These are phyloP conservation scores for Cystofilobasidium capitatum DNA, from an alignment of 768 basidiomycete species.

Conservation along the genomic window DNA sequence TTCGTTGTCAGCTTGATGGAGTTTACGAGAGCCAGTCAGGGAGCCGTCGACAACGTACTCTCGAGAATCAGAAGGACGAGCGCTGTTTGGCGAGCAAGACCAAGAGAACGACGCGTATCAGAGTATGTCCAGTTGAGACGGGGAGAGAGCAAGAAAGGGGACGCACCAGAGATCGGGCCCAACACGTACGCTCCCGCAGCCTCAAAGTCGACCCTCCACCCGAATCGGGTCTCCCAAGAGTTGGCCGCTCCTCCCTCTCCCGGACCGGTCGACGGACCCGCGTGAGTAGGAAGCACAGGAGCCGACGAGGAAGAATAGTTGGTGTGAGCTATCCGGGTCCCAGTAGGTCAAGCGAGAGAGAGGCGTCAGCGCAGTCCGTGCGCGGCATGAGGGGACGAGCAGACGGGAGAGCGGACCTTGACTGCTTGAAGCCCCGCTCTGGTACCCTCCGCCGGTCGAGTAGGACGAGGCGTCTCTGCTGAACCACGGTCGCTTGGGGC, in stretches of 20 bases:
- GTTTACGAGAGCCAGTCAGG: too few relatives aligned
- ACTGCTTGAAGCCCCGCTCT: conserved; percentile 1
- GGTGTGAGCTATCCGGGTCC: neutral
- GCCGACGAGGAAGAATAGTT: conserved; percentile 7
- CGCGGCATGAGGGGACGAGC: neutral
- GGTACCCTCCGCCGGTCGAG: conserved; percentile 5
- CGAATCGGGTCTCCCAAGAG: conserved; percentile 62
- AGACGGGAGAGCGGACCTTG: neutral
- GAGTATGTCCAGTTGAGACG: neutral
- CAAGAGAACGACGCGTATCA: neutral
- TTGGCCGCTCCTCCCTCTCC: conserved; percentile 40
- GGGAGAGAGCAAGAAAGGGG: neutral
- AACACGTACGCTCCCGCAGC: conserved; percentile 57
- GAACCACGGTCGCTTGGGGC: conserved; percentile 13
- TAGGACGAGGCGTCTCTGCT: conserved; percentile 13
- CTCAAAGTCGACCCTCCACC: conserved; percentile 57
- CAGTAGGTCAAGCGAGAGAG: neutral
- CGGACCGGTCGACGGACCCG: neutral
- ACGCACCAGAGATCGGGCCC: conserved; percentile 63
- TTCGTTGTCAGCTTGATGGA: too few relatives aligned
- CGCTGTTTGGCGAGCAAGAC: conserved; percentile 42
- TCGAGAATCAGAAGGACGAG: conserved; percentile 59
- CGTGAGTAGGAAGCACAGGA: neutral
- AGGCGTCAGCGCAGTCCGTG: neutral
- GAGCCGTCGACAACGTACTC: too few relatives aligned